Evolutionary conservation across 441 rosid genomes (phyloP).

Genomic region (Mallotus japonicus): DNA sequence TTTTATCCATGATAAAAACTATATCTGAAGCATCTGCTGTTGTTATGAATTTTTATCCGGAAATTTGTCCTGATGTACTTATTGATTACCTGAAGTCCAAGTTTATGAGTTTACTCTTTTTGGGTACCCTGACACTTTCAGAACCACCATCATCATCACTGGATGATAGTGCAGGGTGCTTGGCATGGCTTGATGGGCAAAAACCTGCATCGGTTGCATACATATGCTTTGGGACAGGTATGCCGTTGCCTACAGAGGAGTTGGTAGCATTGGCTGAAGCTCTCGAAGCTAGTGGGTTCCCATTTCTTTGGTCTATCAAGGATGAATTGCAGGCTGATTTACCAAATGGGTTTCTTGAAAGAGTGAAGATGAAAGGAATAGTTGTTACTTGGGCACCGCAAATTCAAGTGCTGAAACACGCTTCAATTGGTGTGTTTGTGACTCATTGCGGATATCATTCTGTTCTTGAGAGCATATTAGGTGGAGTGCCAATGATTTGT

Average conservation of each 20-base stretch:
- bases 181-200: too few species aligned
- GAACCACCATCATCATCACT: too few species aligned
- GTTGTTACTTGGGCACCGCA: constrained; percentile 16
- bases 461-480: not conserved
- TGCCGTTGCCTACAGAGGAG: too few species aligned
- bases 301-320: constrained; percentile 16
- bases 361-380: not conserved
- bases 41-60: constrained; percentile 7
- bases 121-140: not conserved
- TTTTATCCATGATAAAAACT: not conserved
- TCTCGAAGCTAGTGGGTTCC: not conserved
- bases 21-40: not conserved
- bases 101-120: not conserved
- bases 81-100: not conserved
- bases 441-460: not conserved
- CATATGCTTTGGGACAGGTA: too few species aligned
- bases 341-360: constrained; percentile 16
- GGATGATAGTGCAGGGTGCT: too few species aligned
- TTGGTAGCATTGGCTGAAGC: too few species aligned
- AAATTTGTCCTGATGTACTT: not conserved
- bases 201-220: too few species aligned
- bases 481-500: constrained; percentile 6
- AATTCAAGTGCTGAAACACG: not conserved
- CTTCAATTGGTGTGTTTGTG: constrained; percentile 9
- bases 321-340: not conserved